These are phyloP conservation scores for Bathelium albidoporum DNA, from an alignment of 495 filamentous ascomycete species.

Conservation along the genomic window DNA sequence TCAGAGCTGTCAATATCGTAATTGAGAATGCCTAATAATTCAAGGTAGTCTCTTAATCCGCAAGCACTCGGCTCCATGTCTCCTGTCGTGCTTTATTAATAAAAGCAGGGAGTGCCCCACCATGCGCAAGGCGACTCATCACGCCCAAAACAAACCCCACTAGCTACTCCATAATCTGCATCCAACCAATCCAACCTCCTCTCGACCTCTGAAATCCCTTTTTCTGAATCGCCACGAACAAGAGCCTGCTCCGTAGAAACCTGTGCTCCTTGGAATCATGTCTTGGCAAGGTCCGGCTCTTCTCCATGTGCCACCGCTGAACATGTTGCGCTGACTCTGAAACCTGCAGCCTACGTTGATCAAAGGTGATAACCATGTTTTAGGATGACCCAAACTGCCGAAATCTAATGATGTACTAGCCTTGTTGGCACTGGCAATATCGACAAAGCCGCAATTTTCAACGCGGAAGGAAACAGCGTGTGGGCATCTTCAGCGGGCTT, in stretches of 20 bases:
- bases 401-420: constrained; percentile 31
- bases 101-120: not conserved
- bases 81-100: not conserved
- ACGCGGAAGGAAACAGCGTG: constrained; percentile 63
- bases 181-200: not conserved
- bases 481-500: constrained; percentile 70
- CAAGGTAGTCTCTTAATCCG: too few relatives aligned
- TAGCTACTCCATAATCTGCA: not conserved
- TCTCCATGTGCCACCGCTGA: not conserved
- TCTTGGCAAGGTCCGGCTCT: constrained; percentile 22
- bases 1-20: too few relatives aligned
- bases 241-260: not conserved
- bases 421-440: constrained; percentile 74
- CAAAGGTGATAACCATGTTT: constrained; percentile 43
- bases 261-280: constrained; percentile 6
- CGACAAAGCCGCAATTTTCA: constrained; percentile 82
- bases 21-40: too few relatives aligned
- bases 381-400: constrained; percentile 4
- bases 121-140: not conserved
- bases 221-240: not conserved
- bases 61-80: too few relatives aligned
- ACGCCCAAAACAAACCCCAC: not conserved
- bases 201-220: not conserved
- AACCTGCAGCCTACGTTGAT: constrained; percentile 51
- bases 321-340: not conserved